Percentiles rank a stretch among this genome's conserved stretches.
Evolutionary conservation across 768 basidiomycete species (phyloP).

Genomic region (Termitomyces sp.): DNA sequence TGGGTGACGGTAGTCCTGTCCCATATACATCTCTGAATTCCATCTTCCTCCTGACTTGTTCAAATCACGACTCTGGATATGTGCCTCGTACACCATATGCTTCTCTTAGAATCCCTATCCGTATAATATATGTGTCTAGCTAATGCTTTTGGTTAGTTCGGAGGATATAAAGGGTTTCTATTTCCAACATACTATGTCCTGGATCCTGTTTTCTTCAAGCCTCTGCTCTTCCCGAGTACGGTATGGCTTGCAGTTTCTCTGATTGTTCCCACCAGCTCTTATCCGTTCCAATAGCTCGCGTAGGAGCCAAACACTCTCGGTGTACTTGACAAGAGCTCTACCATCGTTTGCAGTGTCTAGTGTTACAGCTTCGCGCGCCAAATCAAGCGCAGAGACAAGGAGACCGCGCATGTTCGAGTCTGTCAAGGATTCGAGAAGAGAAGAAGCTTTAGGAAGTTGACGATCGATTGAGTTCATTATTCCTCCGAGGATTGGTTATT

Average conservation of each 20-base stretch:
- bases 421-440: background rate
- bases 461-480: background rate
- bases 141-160: background rate
- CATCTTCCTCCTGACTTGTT: background rate
- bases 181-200: slow-evolving; percentile 6
- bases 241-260: background rate
- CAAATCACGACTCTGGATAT: background rate
- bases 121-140: slow-evolving; percentile 10
- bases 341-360: slow-evolving; percentile 2
- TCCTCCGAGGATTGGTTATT: too few relatives aligned
- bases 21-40: background rate
- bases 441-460: background rate
- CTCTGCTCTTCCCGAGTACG: background rate
- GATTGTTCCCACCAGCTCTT: background rate
- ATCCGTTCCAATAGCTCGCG: slow-evolving; percentile 9
- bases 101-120: slow-evolving; percentile 5
- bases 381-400: slow-evolving; percentile 5
- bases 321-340: slow-evolving; percentile 5
- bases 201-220: slow-evolving; percentile 7
- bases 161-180: background rate
- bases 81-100: background rate
- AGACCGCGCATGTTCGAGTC: background rate
- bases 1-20: background rate
- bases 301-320: slow-evolving; percentile 9
- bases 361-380: slow-evolving; percentile 8